Base-by-base conservation (phyloP, 2,329 filamentous ascomycete species). In the Mycosphaerelloides madeirae region DNA sequence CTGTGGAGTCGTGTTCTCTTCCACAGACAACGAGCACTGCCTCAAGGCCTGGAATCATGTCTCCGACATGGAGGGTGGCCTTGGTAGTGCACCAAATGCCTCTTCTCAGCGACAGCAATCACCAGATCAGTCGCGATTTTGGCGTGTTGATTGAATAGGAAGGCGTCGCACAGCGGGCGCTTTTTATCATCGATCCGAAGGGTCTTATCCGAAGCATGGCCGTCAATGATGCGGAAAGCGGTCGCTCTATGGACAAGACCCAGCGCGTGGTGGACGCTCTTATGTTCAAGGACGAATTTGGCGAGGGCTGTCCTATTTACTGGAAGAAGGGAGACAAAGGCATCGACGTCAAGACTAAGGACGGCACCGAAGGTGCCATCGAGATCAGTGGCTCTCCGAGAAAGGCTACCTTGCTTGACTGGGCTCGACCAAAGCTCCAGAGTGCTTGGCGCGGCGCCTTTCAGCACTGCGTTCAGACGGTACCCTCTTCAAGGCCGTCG, bases 121-220 rank as follows among this genome's bases (percentile, higher is more conserved):
- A 78, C 60, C 71, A 72, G 62, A 72, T 84, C 55, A 74, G 76
- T 46, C 75, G 76, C 56, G 75, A 73, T 65, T 84, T 83, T 62
- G 79, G 79, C 47, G 80, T 83, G 8, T 67, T 84, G 54, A 71
- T 82, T 45, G 80, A 83, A 65, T 77, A 81, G 16, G 75, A 80
- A 62, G 80, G 80, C 29, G 72, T 83, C 47, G 78, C 80, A 11
- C 74, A 83, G 46, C 73, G 80, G 16, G 80, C 79, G 3, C 70
- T 83, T 35, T 84, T 83, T 70, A 73, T 84, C 66, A 81, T 83
- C 57, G 80, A 84, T 61, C 79, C 79, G 48, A 76, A 77, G 64
- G 80, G 79, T 43, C 64, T 73, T 20, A 68, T 83, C 19, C 68
- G 79, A 51, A 55, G 80, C 71, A 80, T 83, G 63, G 81, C 79